A percentile compares a stretch with the other conserved stretches of the same genome.
Conservation (phyloP, 805 yeast genomes). For the Ogataea henricii region DNA sequence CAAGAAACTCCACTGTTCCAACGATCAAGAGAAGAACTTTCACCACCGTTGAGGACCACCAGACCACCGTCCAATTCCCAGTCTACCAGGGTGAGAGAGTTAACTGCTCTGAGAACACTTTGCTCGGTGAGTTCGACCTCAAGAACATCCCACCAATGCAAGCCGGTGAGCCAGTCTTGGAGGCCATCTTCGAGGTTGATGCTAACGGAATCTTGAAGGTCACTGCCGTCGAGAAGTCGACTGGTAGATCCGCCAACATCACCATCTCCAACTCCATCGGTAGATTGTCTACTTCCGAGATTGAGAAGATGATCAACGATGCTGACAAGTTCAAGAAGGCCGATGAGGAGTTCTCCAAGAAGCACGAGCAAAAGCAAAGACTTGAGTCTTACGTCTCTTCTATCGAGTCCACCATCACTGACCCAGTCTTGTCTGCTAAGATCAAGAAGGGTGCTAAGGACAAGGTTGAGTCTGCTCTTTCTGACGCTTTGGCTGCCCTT, state of each 20-base stretch:
- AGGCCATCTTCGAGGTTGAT: conserved; percentile 98
- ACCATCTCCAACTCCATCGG: conserved; percentile 99
- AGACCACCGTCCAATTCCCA: conserved; percentile 98
- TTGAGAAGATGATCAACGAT: conserved; percentile 97
- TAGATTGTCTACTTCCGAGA: conserved; percentile 94
- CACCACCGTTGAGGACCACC: conserved; percentile 98
- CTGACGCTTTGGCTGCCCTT: conserved; percentile 97
- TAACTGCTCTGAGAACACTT: conserved; percentile 95
- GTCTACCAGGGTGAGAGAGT: conserved; percentile 99
- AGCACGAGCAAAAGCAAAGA: conserved; percentile 98
- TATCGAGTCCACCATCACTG: conserved; percentile 94
- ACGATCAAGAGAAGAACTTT: conserved; percentile 98
- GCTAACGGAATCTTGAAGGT: conserved; percentile 99
- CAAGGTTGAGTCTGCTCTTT: conserved; percentile 95
- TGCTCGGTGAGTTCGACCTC: conserved; percentile 97
- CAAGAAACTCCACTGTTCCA: conserved; percentile 99
- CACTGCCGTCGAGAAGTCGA: conserved; percentile 97
- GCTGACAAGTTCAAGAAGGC: conserved; percentile 99
- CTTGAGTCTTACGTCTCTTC: conserved; percentile 97
- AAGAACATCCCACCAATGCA: conserved; percentile 97
- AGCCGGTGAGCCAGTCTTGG: conserved; percentile 99
- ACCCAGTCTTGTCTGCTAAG: conserved; percentile 97
- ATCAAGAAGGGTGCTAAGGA: conserved; percentile 96
- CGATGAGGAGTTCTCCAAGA: conserved; percentile 98
- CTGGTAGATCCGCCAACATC: conserved; percentile 97